phyloP scores from a whole-genome alignment of 2,329 filamentous ascomycete genomes.

The Ceratocystis colombiana region DNA sequence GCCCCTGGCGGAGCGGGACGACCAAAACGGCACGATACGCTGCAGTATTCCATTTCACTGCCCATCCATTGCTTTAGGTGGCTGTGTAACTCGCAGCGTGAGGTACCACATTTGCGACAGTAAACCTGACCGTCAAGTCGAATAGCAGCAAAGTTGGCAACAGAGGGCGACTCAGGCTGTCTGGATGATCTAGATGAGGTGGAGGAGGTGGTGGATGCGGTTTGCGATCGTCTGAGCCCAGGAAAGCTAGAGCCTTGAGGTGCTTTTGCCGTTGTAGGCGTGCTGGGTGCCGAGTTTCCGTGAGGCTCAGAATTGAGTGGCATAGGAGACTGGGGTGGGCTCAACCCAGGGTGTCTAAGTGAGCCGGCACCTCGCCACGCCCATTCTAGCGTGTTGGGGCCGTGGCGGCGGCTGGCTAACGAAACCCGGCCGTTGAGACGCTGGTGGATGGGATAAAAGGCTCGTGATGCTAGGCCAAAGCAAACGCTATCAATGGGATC shows the following conservation, averaged over 20 bases:
- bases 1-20: slow-evolving; percentile 39
- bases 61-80: slow-evolving; percentile 54
- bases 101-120: slow-evolving; percentile 52
- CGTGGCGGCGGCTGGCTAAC: slow-evolving; percentile 46
- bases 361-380: slow-evolving; percentile 50
- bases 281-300: slow-evolving; percentile 12
- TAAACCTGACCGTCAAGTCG: slow-evolving; percentile 50
- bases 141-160: slow-evolving; percentile 37
- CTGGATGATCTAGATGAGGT: slow-evolving; percentile 23
- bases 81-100: slow-evolving; percentile 52
- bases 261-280: slow-evolving; percentile 14
- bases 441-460: slow-evolving; percentile 50
- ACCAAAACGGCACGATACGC: slow-evolving; percentile 49
- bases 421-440: slow-evolving; percentile 47
- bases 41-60: slow-evolving; percentile 48
- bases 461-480: slow-evolving; percentile 48
- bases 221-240: not conserved
- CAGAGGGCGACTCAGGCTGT: slow-evolving; percentile 24
- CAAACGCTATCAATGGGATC: slow-evolving; percentile 56
- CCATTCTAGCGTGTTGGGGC: slow-evolving; percentile 54
- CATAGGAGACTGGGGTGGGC: slow-evolving; percentile 20
- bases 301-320: slow-evolving; percentile 1
- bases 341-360: slow-evolving; percentile 31
- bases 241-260: slow-evolving; percentile 19
- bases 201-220: slow-evolving; percentile 17